Percentiles rank a stretch among this genome's conserved stretches.
These are phyloP conservation scores for Marasmius tenuissimus DNA, from an alignment of 1,284 basidiomycete genomes.

Conservation along the genomic window DNA sequence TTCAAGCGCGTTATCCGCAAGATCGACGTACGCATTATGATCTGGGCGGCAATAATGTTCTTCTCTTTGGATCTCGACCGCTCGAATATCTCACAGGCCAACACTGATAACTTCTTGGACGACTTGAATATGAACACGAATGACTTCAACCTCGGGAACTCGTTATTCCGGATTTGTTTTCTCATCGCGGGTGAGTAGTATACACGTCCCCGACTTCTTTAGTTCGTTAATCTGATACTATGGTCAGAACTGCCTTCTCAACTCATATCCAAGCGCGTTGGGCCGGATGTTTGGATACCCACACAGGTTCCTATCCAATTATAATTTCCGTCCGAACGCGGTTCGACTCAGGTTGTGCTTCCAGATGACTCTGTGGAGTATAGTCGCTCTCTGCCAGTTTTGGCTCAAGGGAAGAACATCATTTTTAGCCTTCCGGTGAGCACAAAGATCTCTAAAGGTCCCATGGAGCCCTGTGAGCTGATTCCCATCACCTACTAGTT, in stretches of 20 bases:
- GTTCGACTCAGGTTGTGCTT: background rate
- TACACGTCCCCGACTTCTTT: background rate
- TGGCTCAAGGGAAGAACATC: constrained; percentile 55
- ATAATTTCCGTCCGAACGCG: background rate
- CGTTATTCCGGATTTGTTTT: constrained; percentile 54
- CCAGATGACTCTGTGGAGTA: constrained; percentile 55
- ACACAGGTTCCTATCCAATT: constrained; percentile 43
- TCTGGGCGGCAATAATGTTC: constrained; percentile 68
- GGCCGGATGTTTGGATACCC: constrained; percentile 74
- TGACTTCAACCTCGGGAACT: constrained; percentile 72
- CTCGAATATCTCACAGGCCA: constrained; percentile 53
- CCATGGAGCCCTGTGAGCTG: constrained; percentile 33
- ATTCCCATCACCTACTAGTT: constrained; percentile 21
- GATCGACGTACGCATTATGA: constrained; percentile 62
- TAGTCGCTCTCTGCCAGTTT: constrained; percentile 61
- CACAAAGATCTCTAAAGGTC: background rate
- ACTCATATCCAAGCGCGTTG: constrained; percentile 67
- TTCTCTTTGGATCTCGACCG: constrained; percentile 61
- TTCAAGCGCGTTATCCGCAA: constrained; percentile 54
- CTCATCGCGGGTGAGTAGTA: constrained; percentile 47
- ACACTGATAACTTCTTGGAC: constrained; percentile 55
- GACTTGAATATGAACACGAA: constrained; percentile 52
- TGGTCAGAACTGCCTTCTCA: constrained; percentile 63
- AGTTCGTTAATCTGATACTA: background rate
- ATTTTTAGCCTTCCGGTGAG: constrained; percentile 49